Evolutionary conservation across 208 protist species (phyloP).

Genomic region (Leptomonas pyrrhocoris): DNA sequence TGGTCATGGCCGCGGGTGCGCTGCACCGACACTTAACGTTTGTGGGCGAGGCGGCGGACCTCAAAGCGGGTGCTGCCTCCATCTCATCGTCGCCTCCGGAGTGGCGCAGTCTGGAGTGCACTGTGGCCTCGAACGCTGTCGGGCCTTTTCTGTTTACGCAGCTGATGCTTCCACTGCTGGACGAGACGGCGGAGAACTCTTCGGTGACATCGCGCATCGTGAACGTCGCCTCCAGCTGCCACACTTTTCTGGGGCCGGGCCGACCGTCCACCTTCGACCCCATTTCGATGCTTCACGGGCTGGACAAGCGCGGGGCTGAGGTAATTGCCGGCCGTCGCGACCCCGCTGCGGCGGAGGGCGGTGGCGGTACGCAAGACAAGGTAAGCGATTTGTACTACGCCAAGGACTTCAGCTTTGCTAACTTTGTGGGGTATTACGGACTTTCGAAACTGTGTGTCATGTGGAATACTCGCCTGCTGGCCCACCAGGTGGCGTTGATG

Average conservation of each 20-base stretch:
- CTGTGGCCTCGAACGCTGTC: constrained; percentile 82
- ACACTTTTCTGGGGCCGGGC: constrained; percentile 75
- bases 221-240: constrained; percentile 86
- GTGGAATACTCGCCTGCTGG: constrained; percentile 82
- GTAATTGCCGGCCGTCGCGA: constrained; percentile 1
- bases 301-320: constrained; percentile 34
- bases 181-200: constrained; percentile 52
- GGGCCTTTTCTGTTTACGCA: constrained; percentile 80
- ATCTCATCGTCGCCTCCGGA: constrained; percentile 17
- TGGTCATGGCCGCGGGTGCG: constrained; percentile 85
- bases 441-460: constrained; percentile 86
- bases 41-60: constrained; percentile 21
- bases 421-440: constrained; percentile 88
- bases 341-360: not conserved
- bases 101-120: constrained; percentile 66
- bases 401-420: constrained; percentile 51
- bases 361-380: not conserved
- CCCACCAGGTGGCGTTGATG: constrained; percentile 43
- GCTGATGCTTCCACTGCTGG: constrained; percentile 73
- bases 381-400: constrained; percentile 26
- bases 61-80: constrained; percentile 17
- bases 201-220: constrained; percentile 80
- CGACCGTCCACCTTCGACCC: constrained; percentile 35
- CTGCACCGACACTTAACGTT: constrained; percentile 58
- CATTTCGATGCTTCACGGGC: constrained; percentile 64